Conservation (phyloP, 75 land plant species). For the Chamaecyparis obtusa region DNA sequence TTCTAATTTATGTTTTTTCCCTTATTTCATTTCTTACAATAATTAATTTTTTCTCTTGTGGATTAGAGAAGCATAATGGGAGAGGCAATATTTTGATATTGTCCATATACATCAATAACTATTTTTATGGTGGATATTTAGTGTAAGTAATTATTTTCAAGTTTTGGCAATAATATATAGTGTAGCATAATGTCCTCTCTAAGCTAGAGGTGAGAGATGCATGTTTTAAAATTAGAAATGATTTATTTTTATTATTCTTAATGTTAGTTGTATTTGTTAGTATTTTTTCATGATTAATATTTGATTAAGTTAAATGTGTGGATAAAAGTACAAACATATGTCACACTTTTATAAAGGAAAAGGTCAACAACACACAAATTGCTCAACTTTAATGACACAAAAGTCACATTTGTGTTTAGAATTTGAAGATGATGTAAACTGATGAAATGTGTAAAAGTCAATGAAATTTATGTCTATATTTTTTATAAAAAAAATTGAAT, state of each 20-base stretch:
- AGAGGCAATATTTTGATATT: not conserved
- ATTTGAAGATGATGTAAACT: too few species aligned
- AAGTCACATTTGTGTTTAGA: too few species aligned
- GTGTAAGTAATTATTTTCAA: not conserved
- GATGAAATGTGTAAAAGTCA: too few species aligned
- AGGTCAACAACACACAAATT: too few species aligned
- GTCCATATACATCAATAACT: not conserved
- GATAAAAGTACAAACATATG: too few species aligned
- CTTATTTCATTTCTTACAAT: not conserved
- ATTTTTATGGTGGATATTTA: not conserved
- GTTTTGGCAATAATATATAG: too few species aligned
- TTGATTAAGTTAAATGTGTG: not conserved
- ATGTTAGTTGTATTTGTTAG: not conserved
- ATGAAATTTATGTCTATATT: too few species aligned
- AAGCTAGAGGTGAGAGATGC: conserved; percentile 31
- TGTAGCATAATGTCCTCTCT: too few species aligned
- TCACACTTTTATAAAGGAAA: too few species aligned
- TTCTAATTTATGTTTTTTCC: too few species aligned
- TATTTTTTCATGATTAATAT: not conserved
- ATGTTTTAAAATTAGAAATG: conserved; percentile 29
- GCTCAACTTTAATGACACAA: too few species aligned
- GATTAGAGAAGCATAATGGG: not conserved
- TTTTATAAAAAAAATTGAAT: too few species aligned
- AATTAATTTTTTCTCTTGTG: not conserved
- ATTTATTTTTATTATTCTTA: not conserved